Evolutionary conservation across 768 basidiomycete species (phyloP).

Genomic region (Mrakia blollopis): DNA sequence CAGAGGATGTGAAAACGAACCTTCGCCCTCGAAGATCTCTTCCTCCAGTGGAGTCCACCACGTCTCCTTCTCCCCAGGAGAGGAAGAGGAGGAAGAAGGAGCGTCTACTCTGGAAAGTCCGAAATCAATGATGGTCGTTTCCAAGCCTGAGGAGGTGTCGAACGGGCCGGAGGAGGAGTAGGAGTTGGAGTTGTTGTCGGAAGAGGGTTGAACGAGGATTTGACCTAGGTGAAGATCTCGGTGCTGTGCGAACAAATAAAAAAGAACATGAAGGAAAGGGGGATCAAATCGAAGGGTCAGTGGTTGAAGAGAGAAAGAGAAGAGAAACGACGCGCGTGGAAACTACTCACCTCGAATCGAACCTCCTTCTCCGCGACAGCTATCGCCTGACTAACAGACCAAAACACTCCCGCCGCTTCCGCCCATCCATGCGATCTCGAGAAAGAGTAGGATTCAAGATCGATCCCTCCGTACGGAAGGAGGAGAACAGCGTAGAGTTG

Average conservation of each 20-base stretch:
- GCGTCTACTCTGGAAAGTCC: conserved; percentile 74
- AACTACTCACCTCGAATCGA: conserved; percentile 78
- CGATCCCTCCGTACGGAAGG: conserved; percentile 80
- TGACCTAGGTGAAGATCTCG: conserved; percentile 99
- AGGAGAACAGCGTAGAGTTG: conserved; percentile 88
- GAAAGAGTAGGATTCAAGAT: conserved; percentile 81
- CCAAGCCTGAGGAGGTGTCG: conserved; percentile 52
- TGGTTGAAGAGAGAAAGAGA: background rate
- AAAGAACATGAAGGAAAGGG: background rate
- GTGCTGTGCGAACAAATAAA: conserved; percentile 55
- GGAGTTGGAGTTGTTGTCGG: conserved; percentile 7
- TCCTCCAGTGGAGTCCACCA: conserved; percentile 81
- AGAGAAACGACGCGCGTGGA: background rate
- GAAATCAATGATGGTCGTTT: conserved; percentile 85
- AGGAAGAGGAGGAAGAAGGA: conserved; percentile 33
- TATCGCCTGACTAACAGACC: conserved; percentile 77
- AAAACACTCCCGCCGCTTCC: conserved; percentile 82
- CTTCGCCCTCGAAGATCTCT: conserved; percentile 87
- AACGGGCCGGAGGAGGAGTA: conserved; percentile 43
- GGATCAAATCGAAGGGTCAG: background rate
- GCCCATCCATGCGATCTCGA: conserved; percentile 56
- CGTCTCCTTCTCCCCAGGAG: conserved; percentile 40
- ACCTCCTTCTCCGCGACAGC: conserved; percentile 72
- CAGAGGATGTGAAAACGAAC: conserved; percentile 45
- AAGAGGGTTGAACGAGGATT: conserved; percentile 64